Evolutionary conservation across 2,329 filamentous ascomycete species (phyloP), one percentile per base, ranked within the genome.

Genomic region (Neodidymelliopsis sp.): DNA sequence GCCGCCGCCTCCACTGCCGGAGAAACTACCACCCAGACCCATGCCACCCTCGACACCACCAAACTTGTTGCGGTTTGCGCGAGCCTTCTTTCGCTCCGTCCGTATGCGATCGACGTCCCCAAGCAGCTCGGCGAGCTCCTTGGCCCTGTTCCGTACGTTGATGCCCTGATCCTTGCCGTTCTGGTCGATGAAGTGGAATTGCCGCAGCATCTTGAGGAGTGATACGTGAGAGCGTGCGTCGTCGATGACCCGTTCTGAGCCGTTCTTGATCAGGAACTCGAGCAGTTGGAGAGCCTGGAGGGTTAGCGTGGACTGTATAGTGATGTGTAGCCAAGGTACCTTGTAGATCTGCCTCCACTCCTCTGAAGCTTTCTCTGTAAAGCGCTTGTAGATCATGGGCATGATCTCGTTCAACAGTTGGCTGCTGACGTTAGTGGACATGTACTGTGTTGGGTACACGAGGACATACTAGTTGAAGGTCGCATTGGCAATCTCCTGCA

Each of bases 261-360:
- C 94, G 74, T 99, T 94, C 80, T 99, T 99, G 77, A 99, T 88
- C 23, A 99, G 84, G 69, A 96, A 96, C 74, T 99, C 93, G 70
- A 99, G 87, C 46, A 99, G 82, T 81, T 97, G 94, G 18, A 99
- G 86, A 8, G 81, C 81, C 83, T 86, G 53, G 2, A 9, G 4
- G 36, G 59, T 71, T 33, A 71, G 64, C 36, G 15, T 3, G 8
- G 23, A n/a, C 19, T 16, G 6, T 6, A 7, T 3, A 12, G 15
- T 23, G 15, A 20, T 28, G 37, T 36, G 33, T 8, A n/a, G 30
- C 9, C 15, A 37, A 52, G 48, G 66, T 54, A 91, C 88, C 81
- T 99, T 99, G 83, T 99, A 99, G 70, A 99, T 99, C 75, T 99
- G 94, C 61, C 94, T 85, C 94, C 94, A 99, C 77, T 99, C 94